Evolutionary conservation across 805 yeast species (phyloP), one percentile per base, ranked within the genome.

Genomic region (Martiniozyma abietophila): DNA sequence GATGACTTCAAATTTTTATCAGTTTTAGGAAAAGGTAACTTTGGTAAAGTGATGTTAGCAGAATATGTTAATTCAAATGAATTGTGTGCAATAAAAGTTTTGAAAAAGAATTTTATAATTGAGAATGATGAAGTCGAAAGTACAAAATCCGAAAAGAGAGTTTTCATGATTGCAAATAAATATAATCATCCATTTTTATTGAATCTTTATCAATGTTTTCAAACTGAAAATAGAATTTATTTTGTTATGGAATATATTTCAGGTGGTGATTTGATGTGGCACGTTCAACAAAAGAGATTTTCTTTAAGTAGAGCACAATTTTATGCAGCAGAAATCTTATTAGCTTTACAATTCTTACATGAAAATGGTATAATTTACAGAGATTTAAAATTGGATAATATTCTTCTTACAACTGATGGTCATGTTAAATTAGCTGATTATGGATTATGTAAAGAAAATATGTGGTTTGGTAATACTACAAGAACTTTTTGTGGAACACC

Each of bases 251-350:
- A 92, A 58, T 92, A 86, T 53, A 80, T 92, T 33, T 78, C 94
- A 15, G 99, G 98, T 39, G 99, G 99, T 57, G 99, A 92, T 62
- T 70, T 92, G 51, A 92, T 92, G 98, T 88, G 96, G 94, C 99
- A 92, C 56, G 94, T 92, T 49, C 98, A 92, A 59, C 84, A 85
- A 51, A 81, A 82, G 40, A 71, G 89, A 49, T 81, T 92, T 51
- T 77, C 95, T 2, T 80, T 88, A 12, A 75, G 81, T 45, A 71
- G 96, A 47, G 99, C 98, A 8, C 94, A 92, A 59, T 92, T 88
- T 54, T 92, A 92, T 57, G 97, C 98, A 2, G 94, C 96, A 25
- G 98, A 92, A 57, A 96, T 92, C 3, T 65, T 89, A 43, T 62
- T 92, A 35, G 97, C 94, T 0, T 67, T 92, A 54, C 82, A 89